Evolutionary conservation across 257 asterid species (phyloP), one percentile per base, ranked within the genome.

Genomic region (Fraxinus excelsior): DNA sequence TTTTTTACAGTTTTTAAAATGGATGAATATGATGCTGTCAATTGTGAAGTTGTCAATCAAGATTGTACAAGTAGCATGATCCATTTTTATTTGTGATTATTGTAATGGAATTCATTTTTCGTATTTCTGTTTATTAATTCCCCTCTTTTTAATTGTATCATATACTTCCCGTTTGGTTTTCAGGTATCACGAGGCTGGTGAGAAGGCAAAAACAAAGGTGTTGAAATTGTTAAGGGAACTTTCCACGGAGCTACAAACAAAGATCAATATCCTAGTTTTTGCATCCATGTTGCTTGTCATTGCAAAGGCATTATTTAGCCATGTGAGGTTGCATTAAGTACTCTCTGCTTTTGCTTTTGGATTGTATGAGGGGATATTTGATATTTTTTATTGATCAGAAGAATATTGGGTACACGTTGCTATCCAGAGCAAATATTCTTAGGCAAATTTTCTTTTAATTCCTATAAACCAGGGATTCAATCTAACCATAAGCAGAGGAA

Each of bases 241-340:
- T 77, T 91, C 99, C 62, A 78, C 91, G 23, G 99, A 91, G 84
- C 92, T 93, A 53, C 98, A 91, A 80, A 70, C 85, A 40, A 96
- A 89, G 85, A 96, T 88, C 87, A 96, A 96, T 82, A 78, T 93
- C 81, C 90, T 96, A 69, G 88, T 93, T 83, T 96, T 89, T 82
- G 96, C 98, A 31, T 96, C 99, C 67, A 88, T 89, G 97, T 85
- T 93, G 84, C 96, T 93, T 70, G 90, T 96, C 77, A 96, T 96
- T 81, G 90, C 94, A 58, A 96, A 93, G 86, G 93, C 99, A 84
- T 87, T 96, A 74, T 91, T 90, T 78, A 84, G 94, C 85, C 99
- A 93, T 75, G 97, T 90, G 78, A 93, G 98, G 99, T 90, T 73
- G 76, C 16, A 26, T 62, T 62, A 10, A 62, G 0, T 62, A 3